Evolutionary conservation across 2,329 filamentous ascomycete genomes (phyloP).

Genomic region (Dactylellina drechsleri): DNA sequence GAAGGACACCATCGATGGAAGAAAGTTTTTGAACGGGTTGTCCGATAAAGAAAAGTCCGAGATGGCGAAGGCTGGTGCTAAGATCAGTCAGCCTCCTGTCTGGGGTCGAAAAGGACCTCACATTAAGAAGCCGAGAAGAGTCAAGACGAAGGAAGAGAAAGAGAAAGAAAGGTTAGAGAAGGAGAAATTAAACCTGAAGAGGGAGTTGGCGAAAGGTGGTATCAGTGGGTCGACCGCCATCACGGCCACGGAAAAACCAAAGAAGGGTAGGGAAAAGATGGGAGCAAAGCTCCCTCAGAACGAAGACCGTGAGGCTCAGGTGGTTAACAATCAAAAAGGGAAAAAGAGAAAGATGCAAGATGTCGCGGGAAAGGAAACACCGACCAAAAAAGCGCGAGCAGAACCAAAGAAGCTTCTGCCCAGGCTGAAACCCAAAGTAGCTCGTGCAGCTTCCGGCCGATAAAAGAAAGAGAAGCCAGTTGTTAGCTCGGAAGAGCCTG

Average conservation of each 20-base stretch:
- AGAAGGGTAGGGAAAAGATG: conserved; percentile 21
- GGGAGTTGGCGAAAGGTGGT: background rate
- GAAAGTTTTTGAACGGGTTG: conserved; percentile 9
- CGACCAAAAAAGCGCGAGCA: background rate
- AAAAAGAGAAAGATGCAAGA: conserved; percentile 22
- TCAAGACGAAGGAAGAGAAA: conserved; percentile 39
- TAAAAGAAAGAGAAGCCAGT: too few species aligned
- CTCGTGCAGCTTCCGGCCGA: too few species aligned
- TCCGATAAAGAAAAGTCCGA: conserved; percentile 32
- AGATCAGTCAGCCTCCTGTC: conserved; percentile 44
- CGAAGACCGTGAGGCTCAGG: background rate
- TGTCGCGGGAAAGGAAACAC: conserved; percentile 7
- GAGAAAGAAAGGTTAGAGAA: conserved; percentile 18
- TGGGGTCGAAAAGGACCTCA: conserved; percentile 51
- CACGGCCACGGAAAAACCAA: conserved; percentile 2
- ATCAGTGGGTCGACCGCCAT: background rate
- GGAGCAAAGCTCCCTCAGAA: background rate
- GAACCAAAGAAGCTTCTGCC: background rate
- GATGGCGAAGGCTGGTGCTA: conserved; percentile 27
- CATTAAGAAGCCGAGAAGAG: conserved; percentile 40
- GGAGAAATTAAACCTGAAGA: background rate
- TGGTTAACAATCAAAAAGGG: background rate
- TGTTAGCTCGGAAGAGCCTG: too few species aligned
- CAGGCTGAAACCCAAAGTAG: too few species aligned
- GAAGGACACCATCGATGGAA: background rate